phyloP scores from a whole-genome alignment of 2,329 filamentous ascomycete species.

The Paecilomyces sp. region DNA sequence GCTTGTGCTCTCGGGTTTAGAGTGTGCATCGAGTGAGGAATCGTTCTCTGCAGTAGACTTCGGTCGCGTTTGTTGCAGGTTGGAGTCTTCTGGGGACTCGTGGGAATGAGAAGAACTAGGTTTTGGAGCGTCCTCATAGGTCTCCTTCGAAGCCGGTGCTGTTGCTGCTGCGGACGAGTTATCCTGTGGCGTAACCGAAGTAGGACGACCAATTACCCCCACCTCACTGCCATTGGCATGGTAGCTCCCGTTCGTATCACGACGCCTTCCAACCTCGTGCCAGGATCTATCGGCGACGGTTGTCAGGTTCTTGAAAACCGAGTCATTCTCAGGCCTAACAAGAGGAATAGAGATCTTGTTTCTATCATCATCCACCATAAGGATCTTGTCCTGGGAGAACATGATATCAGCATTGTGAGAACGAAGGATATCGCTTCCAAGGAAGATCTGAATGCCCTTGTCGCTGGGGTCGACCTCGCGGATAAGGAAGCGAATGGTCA shows the following conservation, averaged over 20 bases:
- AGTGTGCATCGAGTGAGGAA: constrained; percentile 16
- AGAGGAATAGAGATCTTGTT: constrained; percentile 86
- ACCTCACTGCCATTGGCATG: constrained; percentile 14
- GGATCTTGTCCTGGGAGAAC: constrained; percentile 85
- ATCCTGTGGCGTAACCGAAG: constrained; percentile 14
- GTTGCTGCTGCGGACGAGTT: constrained; percentile 17
- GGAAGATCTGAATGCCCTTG: constrained; percentile 69
- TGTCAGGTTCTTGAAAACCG: constrained; percentile 67
- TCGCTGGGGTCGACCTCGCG: constrained; percentile 44
- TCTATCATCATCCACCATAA: constrained; percentile 76
- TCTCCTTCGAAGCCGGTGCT: constrained; percentile 16
- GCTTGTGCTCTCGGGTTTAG: constrained; percentile 38
- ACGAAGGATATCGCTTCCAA: constrained; percentile 82
- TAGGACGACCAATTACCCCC: constrained; percentile 26
- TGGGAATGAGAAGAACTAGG: constrained; percentile 8
- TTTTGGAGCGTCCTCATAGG: constrained; percentile 15
- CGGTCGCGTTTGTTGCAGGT: constrained; percentile 6
- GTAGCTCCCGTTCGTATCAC: neutral
- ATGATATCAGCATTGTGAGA: constrained; percentile 83
- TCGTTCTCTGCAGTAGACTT: constrained; percentile 23
- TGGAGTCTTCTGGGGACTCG: constrained; percentile 9
- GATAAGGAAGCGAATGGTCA: constrained; percentile 73
- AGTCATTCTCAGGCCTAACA: constrained; percentile 83
- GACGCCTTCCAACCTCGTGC: constrained; percentile 3
- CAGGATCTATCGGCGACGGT: constrained; percentile 41